phyloP scores from a whole-genome alignment of 2,329 filamentous ascomycete species.

The Botrytis pseudocinerea region DNA sequence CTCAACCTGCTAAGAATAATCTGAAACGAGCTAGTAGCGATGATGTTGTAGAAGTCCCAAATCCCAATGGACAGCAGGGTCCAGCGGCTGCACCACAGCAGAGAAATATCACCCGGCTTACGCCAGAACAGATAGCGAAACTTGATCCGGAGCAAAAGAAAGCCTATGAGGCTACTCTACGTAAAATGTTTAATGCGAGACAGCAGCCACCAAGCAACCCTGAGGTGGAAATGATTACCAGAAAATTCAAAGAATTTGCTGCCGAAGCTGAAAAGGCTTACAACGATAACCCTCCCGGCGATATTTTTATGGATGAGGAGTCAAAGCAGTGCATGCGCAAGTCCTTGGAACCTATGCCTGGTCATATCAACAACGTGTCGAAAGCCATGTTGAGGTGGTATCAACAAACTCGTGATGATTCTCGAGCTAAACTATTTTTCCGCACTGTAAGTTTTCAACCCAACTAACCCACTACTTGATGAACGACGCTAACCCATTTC shows the following conservation, averaged over 20 bases:
- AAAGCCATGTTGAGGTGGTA: constrained; percentile 38
- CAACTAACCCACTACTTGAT: not conserved
- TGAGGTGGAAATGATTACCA: constrained; percentile 7
- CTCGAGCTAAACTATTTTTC: constrained; percentile 36
- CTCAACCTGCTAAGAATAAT: constrained; percentile 42
- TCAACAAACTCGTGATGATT: constrained; percentile 37
- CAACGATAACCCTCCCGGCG: constrained; percentile 28
- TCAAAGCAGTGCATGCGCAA: constrained; percentile 30
- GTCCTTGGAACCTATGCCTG: constrained; percentile 28
- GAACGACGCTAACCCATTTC: constrained; percentile 41
- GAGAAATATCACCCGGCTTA: constrained; percentile 39
- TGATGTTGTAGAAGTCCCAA: constrained; percentile 47
- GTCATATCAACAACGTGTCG: constrained; percentile 33
- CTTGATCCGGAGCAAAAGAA: constrained; percentile 39
- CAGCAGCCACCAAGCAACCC: constrained; percentile 2
- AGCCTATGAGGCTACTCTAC: constrained; percentile 35
- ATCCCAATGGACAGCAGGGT: constrained; percentile 40
- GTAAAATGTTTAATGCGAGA: constrained; percentile 5
- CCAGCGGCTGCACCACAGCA: constrained; percentile 36
- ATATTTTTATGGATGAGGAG: constrained; percentile 38
- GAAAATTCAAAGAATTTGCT: constrained; percentile 29
- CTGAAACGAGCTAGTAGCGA: constrained; percentile 48
- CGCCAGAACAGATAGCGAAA: constrained; percentile 35
- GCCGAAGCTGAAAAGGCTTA: constrained; percentile 30
- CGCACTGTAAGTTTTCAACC: constrained; percentile 37